phyloP scores from a whole-genome alignment of 495 filamentous ascomycete species.

The Astrothelium macrocarpum region DNA sequence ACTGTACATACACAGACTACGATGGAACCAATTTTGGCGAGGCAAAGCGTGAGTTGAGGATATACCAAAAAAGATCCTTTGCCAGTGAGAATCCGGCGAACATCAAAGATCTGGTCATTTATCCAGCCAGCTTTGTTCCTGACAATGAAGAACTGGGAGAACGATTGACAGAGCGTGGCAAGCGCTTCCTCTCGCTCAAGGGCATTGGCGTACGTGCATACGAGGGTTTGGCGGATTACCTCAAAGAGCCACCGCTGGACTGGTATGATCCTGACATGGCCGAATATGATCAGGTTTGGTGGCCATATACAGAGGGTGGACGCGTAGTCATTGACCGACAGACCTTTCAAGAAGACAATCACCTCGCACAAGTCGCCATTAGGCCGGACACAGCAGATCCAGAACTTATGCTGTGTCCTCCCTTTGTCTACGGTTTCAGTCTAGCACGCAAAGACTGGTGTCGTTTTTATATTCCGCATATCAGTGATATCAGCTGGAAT shows the following conservation, averaged over 20 bases:
- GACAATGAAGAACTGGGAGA: slow-evolving; percentile 13
- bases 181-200: slow-evolving; percentile 10
- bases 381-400: slow-evolving; percentile 11
- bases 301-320: slow-evolving; percentile 26
- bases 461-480: background rate
- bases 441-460: slow-evolving; percentile 3
- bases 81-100: slow-evolving; percentile 12
- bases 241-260: slow-evolving; percentile 24
- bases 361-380: slow-evolving; percentile 12
- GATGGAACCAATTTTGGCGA: slow-evolving; percentile 18
- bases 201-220: slow-evolving; percentile 15
- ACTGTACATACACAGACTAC: slow-evolving; percentile 17
- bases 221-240: slow-evolving; percentile 22
- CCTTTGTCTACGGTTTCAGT: slow-evolving; percentile 22
- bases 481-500: slow-evolving; percentile 35
- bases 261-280: slow-evolving; percentile 23
- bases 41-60: slow-evolving; percentile 13
- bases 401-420: slow-evolving; percentile 36
- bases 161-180: slow-evolving; percentile 16
- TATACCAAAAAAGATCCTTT: slow-evolving; percentile 13
- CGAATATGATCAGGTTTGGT: slow-evolving; percentile 19
- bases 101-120: slow-evolving; percentile 1
- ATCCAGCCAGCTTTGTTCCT: slow-evolving; percentile 7
- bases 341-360: slow-evolving; percentile 32
- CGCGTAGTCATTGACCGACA: slow-evolving; percentile 31